These are phyloP conservation scores for Pyrenopolyporus hunteri DNA, from an alignment of 495 filamentous ascomycete genomes.

Conservation along the genomic window DNA sequence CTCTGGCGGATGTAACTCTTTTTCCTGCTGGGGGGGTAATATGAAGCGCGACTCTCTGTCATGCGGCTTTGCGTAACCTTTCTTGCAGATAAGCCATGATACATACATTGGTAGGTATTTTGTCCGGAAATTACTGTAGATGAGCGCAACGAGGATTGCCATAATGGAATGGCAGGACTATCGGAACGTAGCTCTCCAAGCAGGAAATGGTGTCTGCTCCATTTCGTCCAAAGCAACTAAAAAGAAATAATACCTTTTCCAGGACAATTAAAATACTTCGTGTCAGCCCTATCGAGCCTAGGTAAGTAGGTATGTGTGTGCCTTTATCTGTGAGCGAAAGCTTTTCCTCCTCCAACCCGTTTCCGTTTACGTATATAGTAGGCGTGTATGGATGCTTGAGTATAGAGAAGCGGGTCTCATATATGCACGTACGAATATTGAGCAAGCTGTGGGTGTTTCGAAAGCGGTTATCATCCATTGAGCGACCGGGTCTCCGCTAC, in stretches of 20 bases:
- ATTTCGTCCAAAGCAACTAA: conserved; percentile 5
- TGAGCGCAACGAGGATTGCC: conserved; percentile 31
- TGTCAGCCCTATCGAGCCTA: conserved; percentile 19
- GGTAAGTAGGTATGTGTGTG: too few species aligned
- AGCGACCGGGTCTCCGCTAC: neutral
- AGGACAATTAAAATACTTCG: conserved; percentile 13
- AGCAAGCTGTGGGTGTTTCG: too few species aligned
- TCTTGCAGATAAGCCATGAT: conserved; percentile 33
- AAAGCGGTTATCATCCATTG: too few species aligned
- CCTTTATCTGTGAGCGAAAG: conserved; percentile 3
- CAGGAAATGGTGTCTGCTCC: conserved; percentile 24
- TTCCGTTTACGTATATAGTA: neutral
- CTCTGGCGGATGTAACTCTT: conserved; percentile 42
- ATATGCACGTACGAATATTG: too few species aligned
- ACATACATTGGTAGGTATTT: too few species aligned
- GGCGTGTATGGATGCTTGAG: neutral
- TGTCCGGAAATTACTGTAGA: conserved; percentile 44
- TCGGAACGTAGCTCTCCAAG: conserved; percentile 39
- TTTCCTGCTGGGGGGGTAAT: conserved; percentile 24
- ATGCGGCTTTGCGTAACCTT: conserved; percentile 39
- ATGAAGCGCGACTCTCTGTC: conserved; percentile 26
- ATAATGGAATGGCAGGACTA: conserved; percentile 9
- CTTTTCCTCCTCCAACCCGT: neutral
- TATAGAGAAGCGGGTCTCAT: conserved; percentile 13
- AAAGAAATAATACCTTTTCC: neutral